A percentile compares a stretch with the other conserved stretches of the same genome.
Conservation (phyloP, 495 filamentous ascomycete genomes). For the Neurospora intermedia region DNA sequence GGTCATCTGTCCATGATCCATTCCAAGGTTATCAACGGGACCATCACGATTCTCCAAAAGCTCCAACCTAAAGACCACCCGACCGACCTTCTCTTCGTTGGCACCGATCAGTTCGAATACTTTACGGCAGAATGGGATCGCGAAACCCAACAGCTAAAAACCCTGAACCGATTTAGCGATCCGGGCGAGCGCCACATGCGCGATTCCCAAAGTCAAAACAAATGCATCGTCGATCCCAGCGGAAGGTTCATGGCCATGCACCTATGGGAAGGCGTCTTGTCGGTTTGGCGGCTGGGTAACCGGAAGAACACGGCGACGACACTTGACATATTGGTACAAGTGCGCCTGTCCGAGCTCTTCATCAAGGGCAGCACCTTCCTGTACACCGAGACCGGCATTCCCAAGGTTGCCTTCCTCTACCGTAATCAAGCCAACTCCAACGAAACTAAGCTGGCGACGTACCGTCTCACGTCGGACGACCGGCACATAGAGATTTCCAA, state of each 20-base stretch:
- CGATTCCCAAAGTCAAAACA: conserved; percentile 63
- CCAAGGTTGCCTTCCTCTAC: conserved; percentile 75
- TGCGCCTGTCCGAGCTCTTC: conserved; percentile 77
- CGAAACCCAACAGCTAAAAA: conserved; percentile 48
- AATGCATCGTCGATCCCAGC: conserved; percentile 73
- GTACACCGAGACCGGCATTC: conserved; percentile 57
- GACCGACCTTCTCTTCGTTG: conserved; percentile 86
- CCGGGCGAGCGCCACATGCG: conserved; percentile 69
- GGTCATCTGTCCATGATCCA: conserved; percentile 37
- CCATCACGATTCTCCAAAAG: conserved; percentile 74
- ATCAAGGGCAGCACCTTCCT: conserved; percentile 76
- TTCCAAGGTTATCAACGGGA: conserved; percentile 65
- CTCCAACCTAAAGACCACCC: conserved; percentile 60
- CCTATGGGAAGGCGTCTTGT: conserved; percentile 81
- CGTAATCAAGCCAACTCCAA: conserved; percentile 58
- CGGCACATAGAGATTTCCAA: conserved; percentile 31
- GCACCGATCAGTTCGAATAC: conserved; percentile 79
- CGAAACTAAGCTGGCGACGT: conserved; percentile 47
- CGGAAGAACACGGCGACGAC: conserved; percentile 43
- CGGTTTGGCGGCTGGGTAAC: conserved; percentile 48
- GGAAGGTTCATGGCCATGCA: conserved; percentile 75
- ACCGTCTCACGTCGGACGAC: conserved; percentile 43
- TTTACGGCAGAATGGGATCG: conserved; percentile 81
- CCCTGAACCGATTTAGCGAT: conserved; percentile 55
- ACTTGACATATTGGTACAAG: conserved; percentile 58